Evolutionary conservation across 2,329 filamentous ascomycete species (phyloP).

Genomic region (Cryphonectria naterciae): DNA sequence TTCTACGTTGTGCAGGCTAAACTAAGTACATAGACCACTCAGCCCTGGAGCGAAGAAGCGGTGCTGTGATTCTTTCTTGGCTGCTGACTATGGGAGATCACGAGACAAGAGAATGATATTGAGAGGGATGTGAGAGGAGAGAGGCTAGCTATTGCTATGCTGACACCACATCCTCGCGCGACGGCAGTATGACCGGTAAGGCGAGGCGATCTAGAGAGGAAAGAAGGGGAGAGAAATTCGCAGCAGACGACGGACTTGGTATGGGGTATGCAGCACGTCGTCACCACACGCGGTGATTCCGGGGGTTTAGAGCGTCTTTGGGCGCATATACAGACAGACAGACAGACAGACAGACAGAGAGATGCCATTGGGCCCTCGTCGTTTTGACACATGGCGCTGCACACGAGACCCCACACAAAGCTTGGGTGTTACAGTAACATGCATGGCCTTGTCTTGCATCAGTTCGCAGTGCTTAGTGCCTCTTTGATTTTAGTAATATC

Average conservation of each 20-base stretch:
- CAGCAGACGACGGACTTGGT: background rate
- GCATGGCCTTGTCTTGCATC: background rate
- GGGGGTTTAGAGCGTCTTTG: background rate
- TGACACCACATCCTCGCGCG: background rate
- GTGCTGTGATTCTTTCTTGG: background rate
- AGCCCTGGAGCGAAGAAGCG: background rate
- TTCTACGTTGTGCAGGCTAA: background rate
- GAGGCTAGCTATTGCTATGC: background rate
- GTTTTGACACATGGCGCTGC: background rate
- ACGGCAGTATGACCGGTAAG: background rate
- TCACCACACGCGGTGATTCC: background rate
- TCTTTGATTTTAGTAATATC: too few relatives aligned
- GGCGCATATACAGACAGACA: too few relatives aligned
- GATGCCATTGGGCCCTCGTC: background rate
- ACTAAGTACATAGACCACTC: background rate
- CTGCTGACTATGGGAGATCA: background rate
- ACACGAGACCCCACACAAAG: background rate
- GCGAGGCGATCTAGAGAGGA: background rate
- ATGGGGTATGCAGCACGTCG: background rate
- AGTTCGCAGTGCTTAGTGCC: background rate
- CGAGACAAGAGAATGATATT: background rate
- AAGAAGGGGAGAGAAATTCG: background rate
- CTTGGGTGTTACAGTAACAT: background rate
- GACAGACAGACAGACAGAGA: too few relatives aligned
- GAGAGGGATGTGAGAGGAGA: background rate